These are phyloP conservation scores for Xylariomycetidae sp. DNA, from an alignment of 2,329 filamentous ascomycete genomes.

Conservation along the genomic window DNA sequence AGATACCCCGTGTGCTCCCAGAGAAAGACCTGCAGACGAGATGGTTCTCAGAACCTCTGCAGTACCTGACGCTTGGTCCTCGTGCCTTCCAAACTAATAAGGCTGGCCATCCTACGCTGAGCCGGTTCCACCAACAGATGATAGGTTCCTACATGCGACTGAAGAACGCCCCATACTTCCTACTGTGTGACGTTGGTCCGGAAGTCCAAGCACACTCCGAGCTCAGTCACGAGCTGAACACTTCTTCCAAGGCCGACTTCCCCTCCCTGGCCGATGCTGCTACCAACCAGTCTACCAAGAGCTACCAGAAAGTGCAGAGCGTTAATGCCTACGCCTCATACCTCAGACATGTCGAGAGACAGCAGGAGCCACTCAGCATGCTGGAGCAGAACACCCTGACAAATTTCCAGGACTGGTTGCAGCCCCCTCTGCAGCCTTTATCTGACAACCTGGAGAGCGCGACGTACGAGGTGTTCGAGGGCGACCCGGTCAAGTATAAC, in stretches of 20 bases:
- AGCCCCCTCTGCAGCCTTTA: slow-evolving; percentile 88
- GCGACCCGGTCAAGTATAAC: slow-evolving; percentile 95
- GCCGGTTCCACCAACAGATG: slow-evolving; percentile 54
- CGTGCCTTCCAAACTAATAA: slow-evolving; percentile 55
- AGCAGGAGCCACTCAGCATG: slow-evolving; percentile 58
- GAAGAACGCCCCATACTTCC: slow-evolving; percentile 55
- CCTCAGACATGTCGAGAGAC: slow-evolving; percentile 74
- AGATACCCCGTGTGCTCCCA: slow-evolving; percentile 53
- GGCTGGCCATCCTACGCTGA: slow-evolving; percentile 55
- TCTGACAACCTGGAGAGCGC: slow-evolving; percentile 96
- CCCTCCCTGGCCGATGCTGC: slow-evolving; percentile 65
- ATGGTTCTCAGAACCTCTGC: slow-evolving; percentile 65
- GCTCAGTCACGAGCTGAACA: slow-evolving; percentile 16
- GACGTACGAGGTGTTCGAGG: slow-evolving; percentile 98
- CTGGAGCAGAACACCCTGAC: slow-evolving; percentile 47
- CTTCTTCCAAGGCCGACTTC: slow-evolving; percentile 46
- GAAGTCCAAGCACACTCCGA: slow-evolving; percentile 29
- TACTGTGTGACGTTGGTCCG: slow-evolving; percentile 58
- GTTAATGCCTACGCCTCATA: slow-evolving; percentile 62
- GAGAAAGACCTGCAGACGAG: slow-evolving; percentile 55
- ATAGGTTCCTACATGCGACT: slow-evolving; percentile 59
- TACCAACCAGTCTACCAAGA: slow-evolving; percentile 25
- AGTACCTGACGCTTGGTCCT: slow-evolving; percentile 51
- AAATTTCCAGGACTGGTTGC: slow-evolving; percentile 84
- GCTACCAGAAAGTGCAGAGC: slow-evolving; percentile 35